A percentile compares a stretch with the other conserved stretches of the same genome.
phyloP scores from a whole-genome alignment of 805 yeast genomes.

The Candida khao-thaluensis region DNA sequence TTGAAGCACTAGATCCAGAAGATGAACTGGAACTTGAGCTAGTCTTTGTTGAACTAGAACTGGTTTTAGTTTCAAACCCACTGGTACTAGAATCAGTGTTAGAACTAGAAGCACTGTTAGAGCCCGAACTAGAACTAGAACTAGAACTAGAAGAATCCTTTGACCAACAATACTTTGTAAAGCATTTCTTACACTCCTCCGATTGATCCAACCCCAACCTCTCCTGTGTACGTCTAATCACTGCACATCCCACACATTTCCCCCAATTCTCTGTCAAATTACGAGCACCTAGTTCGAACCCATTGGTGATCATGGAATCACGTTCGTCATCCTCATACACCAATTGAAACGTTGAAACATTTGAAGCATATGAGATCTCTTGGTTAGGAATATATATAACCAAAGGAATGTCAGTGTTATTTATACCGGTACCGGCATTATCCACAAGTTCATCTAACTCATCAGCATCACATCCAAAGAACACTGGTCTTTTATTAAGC shows the following conservation, averaged over 20 bases:
- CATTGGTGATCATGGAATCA: slow-evolving; percentile 62
- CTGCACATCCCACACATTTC: slow-evolving; percentile 80
- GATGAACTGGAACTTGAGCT: too few species aligned
- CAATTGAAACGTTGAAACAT: slow-evolving; percentile 71
- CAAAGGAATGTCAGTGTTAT: slow-evolving; percentile 50
- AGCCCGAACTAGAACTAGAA: too few species aligned
- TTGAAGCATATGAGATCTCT: slow-evolving; percentile 62
- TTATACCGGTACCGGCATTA: slow-evolving; percentile 19
- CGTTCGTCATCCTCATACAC: slow-evolving; percentile 58
- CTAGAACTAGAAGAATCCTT: not conserved
- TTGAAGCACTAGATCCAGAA: too few species aligned
- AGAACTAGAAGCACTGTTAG: too few species aligned
- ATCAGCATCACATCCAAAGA: slow-evolving; percentile 76
- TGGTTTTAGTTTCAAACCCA: not conserved
- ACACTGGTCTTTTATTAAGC: slow-evolving; percentile 65
- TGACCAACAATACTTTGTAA: slow-evolving; percentile 70
- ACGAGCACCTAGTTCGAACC: slow-evolving; percentile 68
- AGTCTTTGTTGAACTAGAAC: too few species aligned
- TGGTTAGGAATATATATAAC: slow-evolving; percentile 74
- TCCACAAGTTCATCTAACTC: slow-evolving; percentile 55
- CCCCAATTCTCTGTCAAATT: slow-evolving; percentile 73
- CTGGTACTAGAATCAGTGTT: not conserved
- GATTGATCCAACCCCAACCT: slow-evolving; percentile 57
- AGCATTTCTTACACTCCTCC: slow-evolving; percentile 71
- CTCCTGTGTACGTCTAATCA: slow-evolving; percentile 74